Evolutionary conservation across 129 eudicot species (phyloP), one percentile per base, ranked within the genome.

Genomic region (Artemisia tridentata): DNA sequence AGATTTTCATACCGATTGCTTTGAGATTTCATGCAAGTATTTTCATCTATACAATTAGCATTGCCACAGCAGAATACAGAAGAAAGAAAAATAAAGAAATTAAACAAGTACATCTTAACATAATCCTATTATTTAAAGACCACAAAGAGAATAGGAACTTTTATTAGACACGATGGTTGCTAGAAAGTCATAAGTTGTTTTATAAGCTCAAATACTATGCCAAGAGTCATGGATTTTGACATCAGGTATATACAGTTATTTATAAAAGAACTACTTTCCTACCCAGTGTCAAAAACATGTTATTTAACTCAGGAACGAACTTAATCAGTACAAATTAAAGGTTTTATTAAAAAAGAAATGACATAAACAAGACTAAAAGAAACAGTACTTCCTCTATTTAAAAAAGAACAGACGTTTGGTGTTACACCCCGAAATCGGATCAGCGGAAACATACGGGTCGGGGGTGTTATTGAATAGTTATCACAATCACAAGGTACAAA

Each of bases 1-100:
- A 88, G 71, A 57, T 72, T 89, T 59, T 81, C 88, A 70, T 71
- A 81, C 11, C 63, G 89, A 16, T 38, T 70, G 70, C 46, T 45
- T 21, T 51, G 18, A 78, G 83, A 51, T 18, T 73, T 63, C n/a
- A 90, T 84, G 82, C 65, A 82, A 49, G 73, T 11, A 58, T 49
- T 72, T 34, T 66, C 51, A 46, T 38, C 63, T 38, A 19, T 65
- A 48, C 1, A 67, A 34, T 48, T 23, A 41, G 46, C 41, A 41
- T 34, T 57, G 20, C 45, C 41, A 49, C 45, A 25, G 47, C 59
- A 48, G 23, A 0, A 20, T 67, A 5, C 25, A n/a, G 72, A n/a
- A 49, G 1, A 2, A 23, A 23, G 27, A 67, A 67, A 13, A 17
- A 25, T 49, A 14, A 47, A 67, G 58, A 23, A 50, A 9, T 23